These are phyloP conservation scores for Diaporthe citriasiana DNA, from an alignment of 2,329 filamentous ascomycete genomes.

Conservation along the genomic window DNA sequence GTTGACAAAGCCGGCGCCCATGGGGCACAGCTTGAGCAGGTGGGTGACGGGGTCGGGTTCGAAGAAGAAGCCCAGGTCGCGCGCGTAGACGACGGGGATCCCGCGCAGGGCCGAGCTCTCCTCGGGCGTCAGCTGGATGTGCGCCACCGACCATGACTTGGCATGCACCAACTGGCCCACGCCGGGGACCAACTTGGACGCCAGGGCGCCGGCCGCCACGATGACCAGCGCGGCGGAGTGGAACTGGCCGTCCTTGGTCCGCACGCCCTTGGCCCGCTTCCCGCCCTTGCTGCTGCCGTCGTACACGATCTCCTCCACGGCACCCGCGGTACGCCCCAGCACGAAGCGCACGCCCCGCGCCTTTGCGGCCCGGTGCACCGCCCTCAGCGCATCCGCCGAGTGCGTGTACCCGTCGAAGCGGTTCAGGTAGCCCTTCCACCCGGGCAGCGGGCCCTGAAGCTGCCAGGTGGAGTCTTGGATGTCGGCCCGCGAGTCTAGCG, in stretches of 20 bases:
- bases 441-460: slow-evolving; percentile 61
- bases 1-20: slow-evolving; percentile 70
- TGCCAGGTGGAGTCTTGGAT: slow-evolving; percentile 62
- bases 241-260: slow-evolving; percentile 47
- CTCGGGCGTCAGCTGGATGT: slow-evolving; percentile 68
- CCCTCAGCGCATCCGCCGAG: slow-evolving; percentile 64
- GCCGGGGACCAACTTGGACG: slow-evolving; percentile 61
- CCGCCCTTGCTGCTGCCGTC: slow-evolving; percentile 33
- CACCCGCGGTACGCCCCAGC: slow-evolving; percentile 31
- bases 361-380: slow-evolving; percentile 58
- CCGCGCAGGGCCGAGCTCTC: slow-evolving; percentile 68
- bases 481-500: slow-evolving; percentile 46
- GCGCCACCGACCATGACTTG: slow-evolving; percentile 71
- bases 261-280: slow-evolving; percentile 46
- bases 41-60: slow-evolving; percentile 72
- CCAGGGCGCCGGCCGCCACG: slow-evolving; percentile 66
- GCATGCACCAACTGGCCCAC: slow-evolving; percentile 66
- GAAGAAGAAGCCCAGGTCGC: slow-evolving; percentile 76
- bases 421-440: slow-evolving; percentile 73
- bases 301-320: slow-evolving; percentile 58
- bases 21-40: slow-evolving; percentile 72
- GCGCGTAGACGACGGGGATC: slow-evolving; percentile 72
- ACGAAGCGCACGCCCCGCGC: slow-evolving; percentile 11
- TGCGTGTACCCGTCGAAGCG: slow-evolving; percentile 70
- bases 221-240: slow-evolving; percentile 59